Percentiles rank a stretch among this genome's conserved stretches.
Evolutionary conservation across 1,284 basidiomycete species (phyloP).

Genomic region (Trichosporon coremiiforme): DNA sequence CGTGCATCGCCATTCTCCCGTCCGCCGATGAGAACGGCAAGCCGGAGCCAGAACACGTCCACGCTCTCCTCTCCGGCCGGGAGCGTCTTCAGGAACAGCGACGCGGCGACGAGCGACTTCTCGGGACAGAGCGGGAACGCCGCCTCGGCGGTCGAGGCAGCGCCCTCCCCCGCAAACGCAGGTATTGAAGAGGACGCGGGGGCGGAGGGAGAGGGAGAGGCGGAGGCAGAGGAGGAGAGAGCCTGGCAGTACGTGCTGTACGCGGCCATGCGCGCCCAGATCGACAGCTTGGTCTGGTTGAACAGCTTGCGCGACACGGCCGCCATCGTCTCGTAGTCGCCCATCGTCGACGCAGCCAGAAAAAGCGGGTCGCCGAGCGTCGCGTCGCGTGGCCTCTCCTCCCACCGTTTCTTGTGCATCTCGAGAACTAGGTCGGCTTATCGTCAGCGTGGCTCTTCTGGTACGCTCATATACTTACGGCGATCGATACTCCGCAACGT

Average conservation of each 20-base stretch:
- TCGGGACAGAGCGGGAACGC: constrained; percentile 32
- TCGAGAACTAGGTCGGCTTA: constrained; percentile 44
- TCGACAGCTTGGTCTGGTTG: constrained; percentile 39
- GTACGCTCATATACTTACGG: constrained; percentile 41
- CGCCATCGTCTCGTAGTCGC: constrained; percentile 39
- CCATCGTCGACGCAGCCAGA: constrained; percentile 38
- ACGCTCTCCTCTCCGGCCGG: constrained; percentile 31
- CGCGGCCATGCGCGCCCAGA: constrained; percentile 47
- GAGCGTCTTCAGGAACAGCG: constrained; percentile 36
- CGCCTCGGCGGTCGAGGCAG: background rate
- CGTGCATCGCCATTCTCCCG: constrained; percentile 34
- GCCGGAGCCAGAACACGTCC: constrained; percentile 48
- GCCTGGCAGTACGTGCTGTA: constrained; percentile 30
- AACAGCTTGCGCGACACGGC: constrained; percentile 45
- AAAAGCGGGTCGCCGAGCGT: constrained; percentile 50
- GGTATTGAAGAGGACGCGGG: constrained; percentile 21
- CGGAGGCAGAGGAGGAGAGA: constrained; percentile 2
- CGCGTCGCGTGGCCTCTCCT: constrained; percentile 31
- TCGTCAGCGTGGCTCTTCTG: constrained; percentile 28
- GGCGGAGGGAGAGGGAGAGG: background rate
- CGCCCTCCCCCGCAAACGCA: background rate
- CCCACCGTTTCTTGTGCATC: constrained; percentile 40
- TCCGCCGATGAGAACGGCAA: constrained; percentile 42
- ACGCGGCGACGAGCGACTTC: constrained; percentile 36
- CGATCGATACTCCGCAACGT: constrained; percentile 40